A percentile compares a stretch with the other conserved stretches of the same genome.
Conservation (phyloP, 805 yeast species). For the Schizosaccharomyces octosporus region DNA sequence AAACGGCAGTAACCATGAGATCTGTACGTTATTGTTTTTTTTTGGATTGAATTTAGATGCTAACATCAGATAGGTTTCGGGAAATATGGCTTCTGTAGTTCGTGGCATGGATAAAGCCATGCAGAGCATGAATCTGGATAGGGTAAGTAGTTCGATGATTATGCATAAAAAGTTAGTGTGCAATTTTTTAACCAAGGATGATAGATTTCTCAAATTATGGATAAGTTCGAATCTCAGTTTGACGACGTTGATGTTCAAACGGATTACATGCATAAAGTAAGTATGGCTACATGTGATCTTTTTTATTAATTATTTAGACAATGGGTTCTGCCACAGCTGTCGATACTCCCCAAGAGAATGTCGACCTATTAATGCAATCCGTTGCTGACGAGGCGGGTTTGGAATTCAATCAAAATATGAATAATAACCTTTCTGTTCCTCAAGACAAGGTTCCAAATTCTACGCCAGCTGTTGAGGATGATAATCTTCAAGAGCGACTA, state of each 20-base stretch:
- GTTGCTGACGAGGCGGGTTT: slow-evolving; percentile 95
- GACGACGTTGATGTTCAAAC: slow-evolving; percentile 89
- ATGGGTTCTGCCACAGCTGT: slow-evolving; percentile 72
- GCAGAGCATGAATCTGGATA: slow-evolving; percentile 84
- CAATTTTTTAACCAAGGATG: not conserved
- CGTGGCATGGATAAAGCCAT: slow-evolving; percentile 90
- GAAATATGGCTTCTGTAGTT: slow-evolving; percentile 80
- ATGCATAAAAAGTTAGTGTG: not conserved
- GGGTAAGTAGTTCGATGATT: slow-evolving; percentile 8
- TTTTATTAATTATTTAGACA: slow-evolving; percentile 17
- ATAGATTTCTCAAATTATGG: slow-evolving; percentile 74
- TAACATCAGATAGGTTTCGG: slow-evolving; percentile 35
- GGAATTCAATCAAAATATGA: slow-evolving; percentile 65
- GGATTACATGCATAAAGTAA: slow-evolving; percentile 53
- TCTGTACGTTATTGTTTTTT: slow-evolving; percentile 3
- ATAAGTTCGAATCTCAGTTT: slow-evolving; percentile 83
- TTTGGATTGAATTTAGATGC: too few relatives aligned
- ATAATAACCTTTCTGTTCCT: slow-evolving; percentile 4
- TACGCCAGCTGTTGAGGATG: not conserved
- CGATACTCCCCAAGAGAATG: slow-evolving; percentile 84
- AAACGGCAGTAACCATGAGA: slow-evolving; percentile 95
- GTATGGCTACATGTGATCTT: not conserved
- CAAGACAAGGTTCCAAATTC: not conserved
- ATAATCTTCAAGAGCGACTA: not conserved
- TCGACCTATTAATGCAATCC: slow-evolving; percentile 66